phyloP scores from a whole-genome alignment of 2,329 filamentous ascomycete species.

The Grosmannia penicillata region DNA sequence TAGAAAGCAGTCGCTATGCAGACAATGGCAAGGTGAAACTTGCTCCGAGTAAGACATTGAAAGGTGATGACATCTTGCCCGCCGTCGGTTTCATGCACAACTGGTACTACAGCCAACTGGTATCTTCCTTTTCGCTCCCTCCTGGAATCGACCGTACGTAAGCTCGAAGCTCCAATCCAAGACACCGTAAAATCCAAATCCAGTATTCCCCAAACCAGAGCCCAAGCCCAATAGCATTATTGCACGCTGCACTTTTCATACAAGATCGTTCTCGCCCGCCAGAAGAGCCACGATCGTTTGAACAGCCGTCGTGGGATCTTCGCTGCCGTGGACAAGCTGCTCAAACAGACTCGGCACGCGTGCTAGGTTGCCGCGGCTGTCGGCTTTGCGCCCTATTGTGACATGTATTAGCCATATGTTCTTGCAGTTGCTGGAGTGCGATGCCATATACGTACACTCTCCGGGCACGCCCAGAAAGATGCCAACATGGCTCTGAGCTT shows the following conservation, averaged over 20 bases:
- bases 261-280: slow-evolving; percentile 24
- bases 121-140: too few species aligned
- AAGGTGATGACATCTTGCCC: too few species aligned
- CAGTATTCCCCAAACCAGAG: background rate
- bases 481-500: slow-evolving; percentile 44
- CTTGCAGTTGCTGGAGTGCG: too few species aligned
- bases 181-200: too few species aligned
- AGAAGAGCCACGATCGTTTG: slow-evolving; percentile 46
- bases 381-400: slow-evolving; percentile 42
- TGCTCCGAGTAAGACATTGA: too few species aligned
- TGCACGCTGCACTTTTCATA: background rate
- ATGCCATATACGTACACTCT: slow-evolving; percentile 50
- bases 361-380: slow-evolving; percentile 38
- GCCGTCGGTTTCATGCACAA: too few species aligned
- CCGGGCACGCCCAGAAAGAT: slow-evolving; percentile 41
- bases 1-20: too few species aligned
- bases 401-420: background rate
- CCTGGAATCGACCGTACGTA: too few species aligned
- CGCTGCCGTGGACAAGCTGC: slow-evolving; percentile 38
- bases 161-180: too few species aligned
- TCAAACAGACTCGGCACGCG: slow-evolving; percentile 47
- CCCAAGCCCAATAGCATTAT: background rate
- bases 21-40: too few species aligned
- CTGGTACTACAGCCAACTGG: too few species aligned
- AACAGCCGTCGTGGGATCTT: slow-evolving; percentile 40